Evolutionary conservation across 2,329 filamentous ascomycete species (phyloP).

Genomic region (Aspergillus pseudoviridinutans): DNA sequence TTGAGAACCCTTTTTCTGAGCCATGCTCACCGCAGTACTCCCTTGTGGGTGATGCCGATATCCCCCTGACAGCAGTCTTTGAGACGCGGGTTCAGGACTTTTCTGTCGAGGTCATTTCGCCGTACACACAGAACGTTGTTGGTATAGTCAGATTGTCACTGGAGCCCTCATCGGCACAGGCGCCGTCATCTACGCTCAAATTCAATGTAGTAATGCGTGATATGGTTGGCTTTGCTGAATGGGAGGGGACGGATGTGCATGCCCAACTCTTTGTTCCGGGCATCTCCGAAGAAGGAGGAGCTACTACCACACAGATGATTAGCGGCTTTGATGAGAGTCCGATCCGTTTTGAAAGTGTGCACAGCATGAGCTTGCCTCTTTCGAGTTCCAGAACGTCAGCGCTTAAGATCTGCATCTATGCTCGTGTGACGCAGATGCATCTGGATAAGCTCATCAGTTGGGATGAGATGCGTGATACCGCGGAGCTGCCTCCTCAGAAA

Average conservation of each 20-base stretch:
- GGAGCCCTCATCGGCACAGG: constrained; percentile 89
- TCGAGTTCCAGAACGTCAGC: constrained; percentile 70
- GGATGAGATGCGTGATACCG: constrained; percentile 92
- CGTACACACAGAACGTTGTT: constrained; percentile 85
- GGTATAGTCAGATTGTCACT: constrained; percentile 87
- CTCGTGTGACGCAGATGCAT: constrained; percentile 86
- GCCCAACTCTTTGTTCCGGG: constrained; percentile 95
- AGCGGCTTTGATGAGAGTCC: constrained; percentile 88
- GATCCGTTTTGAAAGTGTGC: constrained; percentile 92
- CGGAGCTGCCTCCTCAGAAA: constrained; percentile 53
- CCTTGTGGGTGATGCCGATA: constrained; percentile 85
- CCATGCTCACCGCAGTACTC: constrained; percentile 89
- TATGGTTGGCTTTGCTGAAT: constrained; percentile 87
- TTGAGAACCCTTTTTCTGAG: constrained; percentile 91
- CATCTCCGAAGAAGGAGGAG: constrained; percentile 81
- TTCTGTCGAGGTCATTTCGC: constrained; percentile 81
- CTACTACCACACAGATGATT: constrained; percentile 93
- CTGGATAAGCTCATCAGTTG: constrained; percentile 95
- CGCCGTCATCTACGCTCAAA: constrained; percentile 86
- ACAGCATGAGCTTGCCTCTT: constrained; percentile 92
- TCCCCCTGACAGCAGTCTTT: constrained; percentile 88
- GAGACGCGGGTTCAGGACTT: constrained; percentile 94
- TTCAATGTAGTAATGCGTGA: constrained; percentile 99
- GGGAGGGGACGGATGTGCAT: constrained; percentile 92
- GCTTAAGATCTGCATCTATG: constrained; percentile 84